Base-by-base conservation (phyloP, 352 stramenopile species). In the Poterioochromonas sp. region DNA sequence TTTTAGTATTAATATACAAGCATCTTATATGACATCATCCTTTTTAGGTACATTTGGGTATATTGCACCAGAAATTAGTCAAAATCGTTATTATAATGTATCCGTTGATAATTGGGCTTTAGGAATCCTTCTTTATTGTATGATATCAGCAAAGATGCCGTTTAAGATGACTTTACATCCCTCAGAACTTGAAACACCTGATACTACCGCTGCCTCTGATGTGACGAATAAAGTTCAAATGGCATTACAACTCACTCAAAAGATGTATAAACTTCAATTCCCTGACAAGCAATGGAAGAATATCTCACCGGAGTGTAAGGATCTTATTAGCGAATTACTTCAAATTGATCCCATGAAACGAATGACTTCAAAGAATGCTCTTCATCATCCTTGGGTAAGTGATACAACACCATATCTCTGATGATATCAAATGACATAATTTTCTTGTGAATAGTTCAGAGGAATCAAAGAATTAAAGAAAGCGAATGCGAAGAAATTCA, bases 291-390 rank as follows among this genome's bases (percentile, higher is more conserved):
- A 97, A 84, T 97, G 92, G 92, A 88, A 92, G 81, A 86, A 93
- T 79, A 88, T 97, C 20, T 95, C 89, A 41, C 90, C 93, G 62
- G 86, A 95, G 91, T 94, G 90, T 62, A 97, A 97, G 83, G 91
- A 96, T 71, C 82, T 90, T 22, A 88, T 90, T 65, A 84, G 80
- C 44, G 85, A 91, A 79, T 93, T 96, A 88, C 88, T 96, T 0
- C 81, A 92, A 0, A 85, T 94, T 60, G 85, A 94, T 78, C 87
- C 88, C 12, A 78, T 85, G 15, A 85, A 93, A 78, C 83, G 90
- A 51, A 58, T 82, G 15, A 91, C 88, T n/a, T 88, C 90, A n/a
- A 84, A 87, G 35, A 86, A 93, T 69, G 73, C 92, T 37, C 83
- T 93, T 8, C 81, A 89, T 79, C 89, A 94, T 85, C 87, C 86